phyloP scores from a whole-genome alignment of 2,329 filamentous ascomycete species.

The Aspergillus sp. region DNA sequence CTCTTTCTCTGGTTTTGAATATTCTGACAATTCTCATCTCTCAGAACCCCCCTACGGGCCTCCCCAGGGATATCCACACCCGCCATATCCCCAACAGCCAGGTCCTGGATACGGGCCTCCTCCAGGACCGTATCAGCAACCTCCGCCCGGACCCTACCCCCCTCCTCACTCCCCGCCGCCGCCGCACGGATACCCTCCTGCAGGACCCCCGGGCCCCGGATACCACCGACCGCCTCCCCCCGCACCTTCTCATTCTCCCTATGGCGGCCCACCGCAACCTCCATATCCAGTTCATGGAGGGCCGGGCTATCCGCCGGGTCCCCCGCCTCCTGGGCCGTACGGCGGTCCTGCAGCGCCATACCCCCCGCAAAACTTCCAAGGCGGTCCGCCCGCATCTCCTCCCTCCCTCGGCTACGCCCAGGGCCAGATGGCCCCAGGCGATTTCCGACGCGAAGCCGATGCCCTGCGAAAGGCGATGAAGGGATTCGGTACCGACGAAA shows the following conservation, averaged over 20 bases:
- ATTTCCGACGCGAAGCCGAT: constrained; percentile 67
- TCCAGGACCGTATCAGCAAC: not conserved
- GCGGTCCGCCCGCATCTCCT: constrained; percentile 44
- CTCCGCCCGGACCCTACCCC: too few relatives aligned
- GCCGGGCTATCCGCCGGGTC: constrained; percentile 17
- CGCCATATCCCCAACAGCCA: not conserved
- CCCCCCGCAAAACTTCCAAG: constrained; percentile 25
- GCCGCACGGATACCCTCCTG: not conserved
- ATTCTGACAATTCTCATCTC: not conserved
- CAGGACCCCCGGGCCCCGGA: not conserved
- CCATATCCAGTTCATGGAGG: constrained; percentile 21
- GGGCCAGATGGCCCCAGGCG: constrained; percentile 63
- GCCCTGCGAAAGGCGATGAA: constrained; percentile 82
- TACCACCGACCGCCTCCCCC: not conserved
- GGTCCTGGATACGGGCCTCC: not conserved
- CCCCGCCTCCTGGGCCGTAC: constrained; percentile 25
- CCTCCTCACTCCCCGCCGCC: not conserved
- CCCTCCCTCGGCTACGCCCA: constrained; percentile 74
- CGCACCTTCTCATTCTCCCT: constrained; percentile 26
- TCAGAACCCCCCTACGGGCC: too few relatives aligned
- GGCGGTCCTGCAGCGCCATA: constrained; percentile 32
- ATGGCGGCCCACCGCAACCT: constrained; percentile 24
- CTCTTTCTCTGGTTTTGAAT: not conserved
- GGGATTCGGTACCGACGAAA: constrained; percentile 87
- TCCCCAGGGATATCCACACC: not conserved